These are phyloP conservation scores for Cyanidium caldarium DNA, from an alignment of 23 red algal genomes.

Conservation along the genomic window DNA sequence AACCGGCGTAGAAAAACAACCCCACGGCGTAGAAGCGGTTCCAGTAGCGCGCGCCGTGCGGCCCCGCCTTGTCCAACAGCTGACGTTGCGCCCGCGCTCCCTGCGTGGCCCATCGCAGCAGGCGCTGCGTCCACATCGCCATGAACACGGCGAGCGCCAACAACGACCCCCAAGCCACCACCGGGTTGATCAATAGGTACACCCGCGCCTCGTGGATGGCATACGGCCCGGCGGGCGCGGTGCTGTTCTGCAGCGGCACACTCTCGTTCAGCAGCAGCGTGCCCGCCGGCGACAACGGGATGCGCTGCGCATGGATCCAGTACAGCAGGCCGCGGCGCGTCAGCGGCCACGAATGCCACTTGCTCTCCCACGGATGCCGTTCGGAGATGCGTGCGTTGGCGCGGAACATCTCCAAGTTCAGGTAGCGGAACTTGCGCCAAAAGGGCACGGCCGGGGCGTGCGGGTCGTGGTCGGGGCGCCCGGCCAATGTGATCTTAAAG, in stretches of 20 bases:
- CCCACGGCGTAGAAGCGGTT: conserved; percentile 19
- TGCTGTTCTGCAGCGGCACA: background rate
- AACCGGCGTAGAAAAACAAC: conserved; percentile 49
- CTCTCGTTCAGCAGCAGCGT: too few species aligned
- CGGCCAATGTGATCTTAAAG: conserved; percentile 47
- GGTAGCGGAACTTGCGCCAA: conserved; percentile 26
- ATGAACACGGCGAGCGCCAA: conserved; percentile 17
- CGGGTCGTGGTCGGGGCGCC: conserved; percentile 23
- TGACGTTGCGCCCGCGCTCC: conserved; percentile 11
- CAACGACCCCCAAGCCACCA: conserved; percentile 15
- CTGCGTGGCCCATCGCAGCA: too few species aligned
- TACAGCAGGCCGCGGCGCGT: conserved; percentile 59
- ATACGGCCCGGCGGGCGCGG: background rate
- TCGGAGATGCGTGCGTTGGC: conserved; percentile 35
- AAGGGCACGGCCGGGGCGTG: conserved; percentile 4
- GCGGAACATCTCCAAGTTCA: conserved; percentile 53
- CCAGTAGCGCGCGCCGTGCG: background rate
- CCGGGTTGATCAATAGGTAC: background rate
- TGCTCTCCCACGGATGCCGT: conserved; percentile 57
- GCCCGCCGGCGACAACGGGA: conserved; percentile 2
- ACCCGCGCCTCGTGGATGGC: background rate
- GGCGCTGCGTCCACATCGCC: background rate
- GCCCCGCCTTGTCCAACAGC: background rate
- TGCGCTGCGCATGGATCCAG: conserved; percentile 20
- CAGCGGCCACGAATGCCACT: conserved; percentile 78